Evolutionary conservation across 352 stramenopile genomes (phyloP), one percentile per base, ranked within the genome.

Genomic region (Phytophthora fragariae): DNA sequence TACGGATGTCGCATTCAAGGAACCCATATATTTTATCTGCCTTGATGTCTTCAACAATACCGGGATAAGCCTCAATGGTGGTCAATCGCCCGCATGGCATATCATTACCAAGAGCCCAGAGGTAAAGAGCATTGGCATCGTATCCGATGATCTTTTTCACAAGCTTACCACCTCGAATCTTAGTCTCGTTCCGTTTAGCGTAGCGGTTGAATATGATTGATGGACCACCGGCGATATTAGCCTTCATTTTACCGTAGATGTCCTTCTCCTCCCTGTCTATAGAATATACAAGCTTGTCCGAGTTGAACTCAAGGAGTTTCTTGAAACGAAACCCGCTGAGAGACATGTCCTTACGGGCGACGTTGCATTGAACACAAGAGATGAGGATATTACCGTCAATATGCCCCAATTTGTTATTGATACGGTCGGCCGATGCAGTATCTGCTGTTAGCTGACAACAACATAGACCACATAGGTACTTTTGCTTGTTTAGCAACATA

Each of bases 51-150:
- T 27, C 17, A 31, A 59, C 29, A 15, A 59, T 59, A 47, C 29
- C 54, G 0, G 10, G 15, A 59, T 59, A 59, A 14, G 31, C 54
- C 1, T 59, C 54, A 47, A 59, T 15, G 0, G 54, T 59, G 46
- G 54, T 71, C 3, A 79, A 46, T 5, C 35, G 21, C 29, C 72
- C 72, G 49, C 78, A 85, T 8, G 75, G 78, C 72, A 85, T 82
- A 0, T 75, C 56, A 65, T 72, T 71, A 39, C 66, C 65, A 46
- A 27, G 24, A 27, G 24, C 24, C 24, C 24, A 27, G 24, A 27
- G 24, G 24, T 27, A 27, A 27, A 27, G 52, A 46, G 7, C 19
- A 17, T 80, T 66, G 12, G 63, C 69, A 31, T 66, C 69, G 17
- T 68, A 62, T 1, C 70, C 66, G 50, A 63, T 63, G 12, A 55